Evolutionary conservation across 139 green algal genomes (phyloP).

Genomic region (Chlamydomonas eustigma): DNA sequence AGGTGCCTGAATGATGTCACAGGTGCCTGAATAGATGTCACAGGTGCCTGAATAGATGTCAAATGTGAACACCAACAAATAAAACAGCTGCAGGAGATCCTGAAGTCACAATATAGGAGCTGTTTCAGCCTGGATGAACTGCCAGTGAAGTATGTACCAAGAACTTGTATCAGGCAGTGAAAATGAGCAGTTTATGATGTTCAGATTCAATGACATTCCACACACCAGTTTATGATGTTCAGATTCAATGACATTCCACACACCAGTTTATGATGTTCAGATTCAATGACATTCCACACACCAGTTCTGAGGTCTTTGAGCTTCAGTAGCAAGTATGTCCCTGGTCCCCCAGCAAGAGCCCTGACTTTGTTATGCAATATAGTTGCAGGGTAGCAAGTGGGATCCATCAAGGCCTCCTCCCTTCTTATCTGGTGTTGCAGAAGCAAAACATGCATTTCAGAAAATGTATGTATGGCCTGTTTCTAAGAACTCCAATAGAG

Average conservation of each 20-base stretch:
- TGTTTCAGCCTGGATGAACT: neutral
- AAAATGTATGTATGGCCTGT: neutral
- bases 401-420: conserved; percentile 49
- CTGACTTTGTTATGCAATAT: conserved; percentile 64
- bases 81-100: no score
- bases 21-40: no score
- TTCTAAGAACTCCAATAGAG: neutral
- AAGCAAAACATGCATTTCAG: neutral
- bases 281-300: neutral
- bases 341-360: conserved; percentile 17
- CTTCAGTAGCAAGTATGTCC: conserved; percentile 2
- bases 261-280: neutral
- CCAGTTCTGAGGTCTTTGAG: neutral
- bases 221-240: neutral
- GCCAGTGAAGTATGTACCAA: neutral
- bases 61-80: no score
- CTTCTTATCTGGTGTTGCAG: conserved; percentile 46
- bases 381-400: conserved; percentile 39
- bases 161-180: neutral
- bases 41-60: no score
- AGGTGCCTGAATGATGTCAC: no score
- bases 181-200: neutral
- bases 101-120: neutral
- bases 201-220: neutral
- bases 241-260: neutral